Conservation (phyloP, 2,329 filamentous ascomycete species). For the Microcyclosporella mali region DNA sequence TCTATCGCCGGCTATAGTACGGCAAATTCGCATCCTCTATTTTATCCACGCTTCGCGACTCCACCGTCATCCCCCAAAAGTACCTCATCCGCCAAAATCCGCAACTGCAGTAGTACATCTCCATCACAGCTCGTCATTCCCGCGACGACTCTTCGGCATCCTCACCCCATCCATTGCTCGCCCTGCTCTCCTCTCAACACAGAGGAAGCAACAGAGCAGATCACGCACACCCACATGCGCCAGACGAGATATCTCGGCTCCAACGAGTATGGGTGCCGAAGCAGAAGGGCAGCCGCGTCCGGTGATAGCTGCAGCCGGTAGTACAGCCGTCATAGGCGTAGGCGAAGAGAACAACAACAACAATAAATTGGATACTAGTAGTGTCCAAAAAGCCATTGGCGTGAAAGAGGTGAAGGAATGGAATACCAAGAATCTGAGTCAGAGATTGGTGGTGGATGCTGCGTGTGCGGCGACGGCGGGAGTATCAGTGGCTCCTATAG, state of each 20-base stretch:
- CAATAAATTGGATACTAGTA: neutral
- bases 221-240: conserved; percentile 2
- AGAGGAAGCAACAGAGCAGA: neutral
- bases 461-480: conserved; percentile 66
- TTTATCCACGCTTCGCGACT: no score
- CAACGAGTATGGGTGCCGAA: conserved; percentile 15
- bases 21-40: no score
- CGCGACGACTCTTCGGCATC: no score
- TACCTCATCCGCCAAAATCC: no score
- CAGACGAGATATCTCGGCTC: conserved; percentile 9
- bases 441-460: conserved; percentile 62
- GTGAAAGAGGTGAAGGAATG: conserved; percentile 38
- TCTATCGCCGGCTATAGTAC: no score
- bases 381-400: neutral
- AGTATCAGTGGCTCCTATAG: conserved; percentile 71
- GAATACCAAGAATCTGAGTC: conserved; percentile 69
- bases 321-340: no score
- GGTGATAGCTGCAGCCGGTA: neutral
- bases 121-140: no score
- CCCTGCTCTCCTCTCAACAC: no score
- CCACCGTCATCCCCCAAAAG: no score
- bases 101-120: no score
- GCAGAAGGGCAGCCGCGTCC: conserved; percentile 10
- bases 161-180: no score
- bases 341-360: neutral